Percentiles rank a stretch among this genome's conserved stretches.
These are phyloP conservation scores for Lachnellula arida DNA, from an alignment of 2,329 filamentous ascomycete species.

Conservation along the genomic window DNA sequence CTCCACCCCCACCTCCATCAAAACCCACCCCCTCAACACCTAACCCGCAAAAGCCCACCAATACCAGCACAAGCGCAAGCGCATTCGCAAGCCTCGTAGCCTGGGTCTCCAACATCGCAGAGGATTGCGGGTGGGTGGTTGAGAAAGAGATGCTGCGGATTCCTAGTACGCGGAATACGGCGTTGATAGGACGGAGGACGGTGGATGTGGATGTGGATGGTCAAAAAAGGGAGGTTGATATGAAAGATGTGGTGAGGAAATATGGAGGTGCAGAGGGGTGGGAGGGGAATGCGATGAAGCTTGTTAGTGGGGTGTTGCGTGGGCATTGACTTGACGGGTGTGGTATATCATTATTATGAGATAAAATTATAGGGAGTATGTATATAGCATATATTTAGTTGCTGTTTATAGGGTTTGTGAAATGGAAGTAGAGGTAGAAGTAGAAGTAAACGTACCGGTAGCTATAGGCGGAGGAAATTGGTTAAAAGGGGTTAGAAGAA, in stretches of 20 bases:
- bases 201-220: constrained; percentile 33
- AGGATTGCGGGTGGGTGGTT: constrained; percentile 67
- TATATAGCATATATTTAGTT: no score
- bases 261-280: constrained; percentile 56
- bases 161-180: constrained; percentile 84
- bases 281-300: constrained; percentile 52
- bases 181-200: constrained; percentile 62
- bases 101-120: constrained; percentile 68
- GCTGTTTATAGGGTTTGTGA: no score
- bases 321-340: constrained; percentile 17
- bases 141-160: constrained; percentile 87
- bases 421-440: no score
- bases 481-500: no score
- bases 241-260: constrained; percentile 42
- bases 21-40: constrained; percentile 30
- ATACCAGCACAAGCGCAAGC: no score
- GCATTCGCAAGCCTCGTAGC: constrained; percentile 79
- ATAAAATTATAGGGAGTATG: no score
- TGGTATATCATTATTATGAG: no score
- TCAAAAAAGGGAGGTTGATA: background rate
- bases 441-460: no score
- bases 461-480: no score
- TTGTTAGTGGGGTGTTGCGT: constrained; percentile 48
- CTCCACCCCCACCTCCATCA: constrained; percentile 51
- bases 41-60: no score